A percentile compares a stretch with the other conserved stretches of the same genome.
Evolutionary conservation across 495 filamentous ascomycete genomes (phyloP).

Genomic region (Penicillium verhagenii): DNA sequence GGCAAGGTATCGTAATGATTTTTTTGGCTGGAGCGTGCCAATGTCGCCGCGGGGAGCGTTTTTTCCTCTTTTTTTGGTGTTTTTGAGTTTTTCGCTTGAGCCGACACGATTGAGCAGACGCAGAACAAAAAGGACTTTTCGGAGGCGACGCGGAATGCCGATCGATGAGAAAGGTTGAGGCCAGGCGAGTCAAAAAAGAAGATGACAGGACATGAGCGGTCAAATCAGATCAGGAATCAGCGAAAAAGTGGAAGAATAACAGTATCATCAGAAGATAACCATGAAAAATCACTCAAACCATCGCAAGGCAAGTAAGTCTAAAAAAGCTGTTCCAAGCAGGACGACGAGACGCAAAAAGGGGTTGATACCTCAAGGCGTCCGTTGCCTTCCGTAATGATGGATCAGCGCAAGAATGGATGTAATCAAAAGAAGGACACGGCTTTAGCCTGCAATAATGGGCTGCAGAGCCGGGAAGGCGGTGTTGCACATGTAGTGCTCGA

Average conservation of each 20-base stretch:
- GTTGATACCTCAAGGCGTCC: constrained; percentile 11
- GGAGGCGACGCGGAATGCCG: constrained; percentile 28
- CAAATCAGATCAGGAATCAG: constrained; percentile 23
- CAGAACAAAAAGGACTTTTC: constrained; percentile 41
- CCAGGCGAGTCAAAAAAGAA: constrained; percentile 21
- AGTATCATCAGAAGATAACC: constrained; percentile 38
- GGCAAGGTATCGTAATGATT: constrained; percentile 2
- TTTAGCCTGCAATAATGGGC: constrained; percentile 45
- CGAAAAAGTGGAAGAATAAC: constrained; percentile 22
- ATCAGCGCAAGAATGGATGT: constrained; percentile 12
- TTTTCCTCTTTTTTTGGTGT: constrained; percentile 36
- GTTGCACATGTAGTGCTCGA: constrained; percentile 63
- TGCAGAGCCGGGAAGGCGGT: constrained; percentile 60
- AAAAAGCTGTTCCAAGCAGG: constrained; percentile 13
- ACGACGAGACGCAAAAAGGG: constrained; percentile 13
- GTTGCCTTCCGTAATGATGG: constrained; percentile 16
- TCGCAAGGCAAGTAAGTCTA: constrained; percentile 28
- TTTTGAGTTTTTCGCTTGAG: constrained; percentile 31
- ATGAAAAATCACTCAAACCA: constrained; percentile 29
- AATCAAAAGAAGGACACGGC: constrained; percentile 1
- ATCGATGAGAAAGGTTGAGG: constrained; percentile 24
- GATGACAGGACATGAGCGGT: constrained; percentile 30
- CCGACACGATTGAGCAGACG: constrained; percentile 29
- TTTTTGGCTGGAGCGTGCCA: constrained; percentile 28
- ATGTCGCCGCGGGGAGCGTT: constrained; percentile 34